Evolutionary conservation across 2,329 filamentous ascomycete species (phyloP).

Genomic region (Cercospora nicotianae): DNA sequence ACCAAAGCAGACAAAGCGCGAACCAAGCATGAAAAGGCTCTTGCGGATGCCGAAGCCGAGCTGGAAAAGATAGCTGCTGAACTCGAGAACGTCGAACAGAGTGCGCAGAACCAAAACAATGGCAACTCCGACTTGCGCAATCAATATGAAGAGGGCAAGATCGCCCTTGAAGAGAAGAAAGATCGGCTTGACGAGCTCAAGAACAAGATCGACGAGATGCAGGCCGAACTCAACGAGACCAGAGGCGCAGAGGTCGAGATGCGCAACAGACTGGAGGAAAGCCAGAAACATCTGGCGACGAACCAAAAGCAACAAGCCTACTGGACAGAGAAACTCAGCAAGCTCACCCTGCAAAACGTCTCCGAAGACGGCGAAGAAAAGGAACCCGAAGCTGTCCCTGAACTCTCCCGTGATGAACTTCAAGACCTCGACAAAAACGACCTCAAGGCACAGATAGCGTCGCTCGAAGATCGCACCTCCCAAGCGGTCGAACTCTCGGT

Average conservation of each 20-base stretch:
- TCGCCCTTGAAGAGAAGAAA: conserved; percentile 74
- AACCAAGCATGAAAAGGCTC: conserved; percentile 80
- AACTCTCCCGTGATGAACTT: conserved; percentile 72
- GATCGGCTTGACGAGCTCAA: conserved; percentile 78
- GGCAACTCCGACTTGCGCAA: conserved; percentile 71
- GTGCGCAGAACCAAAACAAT: conserved; percentile 73
- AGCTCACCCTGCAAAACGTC: conserved; percentile 79
- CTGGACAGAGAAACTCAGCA: conserved; percentile 87
- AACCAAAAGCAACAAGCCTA: conserved; percentile 81
- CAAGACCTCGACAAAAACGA: conserved; percentile 62
- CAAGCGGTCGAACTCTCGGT: conserved; percentile 89
- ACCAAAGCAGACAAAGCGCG: conserved; percentile 94
- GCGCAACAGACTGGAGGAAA: conserved; percentile 96
- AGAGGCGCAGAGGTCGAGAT: conserved; percentile 93
- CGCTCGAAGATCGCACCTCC: conserved; percentile 72
- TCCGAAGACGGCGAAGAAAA: conserved; percentile 57
- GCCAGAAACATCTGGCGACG: conserved; percentile 82
- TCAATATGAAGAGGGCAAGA: conserved; percentile 76
- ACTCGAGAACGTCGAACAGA: conserved; percentile 73
- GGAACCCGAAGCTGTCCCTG: conserved; percentile 64
- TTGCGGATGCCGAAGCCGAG: conserved; percentile 76
- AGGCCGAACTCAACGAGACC: conserved; percentile 80
- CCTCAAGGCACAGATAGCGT: conserved; percentile 65
- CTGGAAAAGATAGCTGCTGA: conserved; percentile 70
- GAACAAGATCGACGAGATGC: conserved; percentile 81